Percentiles rank a stretch among this genome's conserved stretches.
These are phyloP conservation scores for Mercurialis annua DNA, from an alignment of 345 rosid genomes.

Conservation along the genomic window DNA sequence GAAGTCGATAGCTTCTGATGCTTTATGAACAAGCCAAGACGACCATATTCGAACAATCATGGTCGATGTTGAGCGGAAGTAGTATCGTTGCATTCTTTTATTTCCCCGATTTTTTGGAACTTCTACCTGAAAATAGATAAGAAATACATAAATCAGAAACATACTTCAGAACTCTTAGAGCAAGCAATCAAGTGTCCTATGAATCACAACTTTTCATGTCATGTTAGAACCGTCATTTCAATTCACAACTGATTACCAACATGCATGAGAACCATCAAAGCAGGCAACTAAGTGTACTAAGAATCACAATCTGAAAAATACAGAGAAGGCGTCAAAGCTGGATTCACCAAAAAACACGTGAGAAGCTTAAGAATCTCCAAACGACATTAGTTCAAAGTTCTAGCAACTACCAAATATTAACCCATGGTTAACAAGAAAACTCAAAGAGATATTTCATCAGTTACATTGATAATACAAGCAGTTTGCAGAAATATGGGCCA, in stretches of 20 bases:
- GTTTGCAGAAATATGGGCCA: neutral
- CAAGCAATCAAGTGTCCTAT: neutral
- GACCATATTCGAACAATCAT: slow-evolving; percentile 90
- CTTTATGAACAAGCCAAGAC: slow-evolving; percentile 87
- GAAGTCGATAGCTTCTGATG: slow-evolving; percentile 54
- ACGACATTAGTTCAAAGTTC: neutral
- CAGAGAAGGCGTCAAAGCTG: neutral
- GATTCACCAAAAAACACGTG: neutral
- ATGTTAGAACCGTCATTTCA: neutral
- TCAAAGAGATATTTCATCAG: neutral
- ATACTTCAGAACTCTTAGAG: neutral
- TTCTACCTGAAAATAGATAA: slow-evolving; percentile 64
- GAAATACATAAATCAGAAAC: neutral
- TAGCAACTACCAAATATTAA: neutral
- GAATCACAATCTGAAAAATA: neutral
- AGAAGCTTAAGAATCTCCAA: neutral
- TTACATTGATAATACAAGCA: neutral
- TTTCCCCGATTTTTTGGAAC: slow-evolving; percentile 86
- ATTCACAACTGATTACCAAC: too few species aligned
- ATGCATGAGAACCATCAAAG: neutral
- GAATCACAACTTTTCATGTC: neutral
- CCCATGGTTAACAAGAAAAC: neutral
- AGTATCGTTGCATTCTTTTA: slow-evolving; percentile 81
- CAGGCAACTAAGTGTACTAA: neutral
- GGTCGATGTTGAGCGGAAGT: slow-evolving; percentile 62